These are phyloP conservation scores for Phaeolepiota aurea DNA, from an alignment of 768 basidiomycete genomes.

Conservation along the genomic window DNA sequence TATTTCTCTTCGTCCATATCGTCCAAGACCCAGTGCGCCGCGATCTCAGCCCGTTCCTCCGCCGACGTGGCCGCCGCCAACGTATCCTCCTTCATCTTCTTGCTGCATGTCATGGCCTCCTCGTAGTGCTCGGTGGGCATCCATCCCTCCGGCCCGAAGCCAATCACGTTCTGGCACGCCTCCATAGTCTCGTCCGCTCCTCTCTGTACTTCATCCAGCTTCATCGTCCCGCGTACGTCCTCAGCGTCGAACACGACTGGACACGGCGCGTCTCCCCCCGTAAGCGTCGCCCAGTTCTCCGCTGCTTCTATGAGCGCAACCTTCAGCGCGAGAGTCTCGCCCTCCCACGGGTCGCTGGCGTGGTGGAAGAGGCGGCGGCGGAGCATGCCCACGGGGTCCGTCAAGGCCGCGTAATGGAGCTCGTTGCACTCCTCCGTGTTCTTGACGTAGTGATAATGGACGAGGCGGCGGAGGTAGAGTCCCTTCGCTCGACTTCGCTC, in stretches of 20 bases:
- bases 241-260: conserved; percentile 37
- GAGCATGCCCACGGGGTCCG: conserved; percentile 26
- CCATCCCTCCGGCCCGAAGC: conserved; percentile 32
- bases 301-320: conserved; percentile 33
- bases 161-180: conserved; percentile 15
- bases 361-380: conserved; percentile 31
- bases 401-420: conserved; percentile 29
- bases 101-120: conserved; percentile 20
- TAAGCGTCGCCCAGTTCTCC: conserved; percentile 32
- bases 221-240: conserved; percentile 31
- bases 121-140: conserved; percentile 33
- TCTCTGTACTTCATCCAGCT: conserved; percentile 22
- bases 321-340: conserved; percentile 40
- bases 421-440: conserved; percentile 36
- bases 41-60: conserved; percentile 28
- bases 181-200: conserved; percentile 21
- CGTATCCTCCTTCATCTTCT: conserved; percentile 24
- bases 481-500: conserved; percentile 20
- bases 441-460: conserved; percentile 41
- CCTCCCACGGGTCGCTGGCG: conserved; percentile 41
- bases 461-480: conserved; percentile 36
- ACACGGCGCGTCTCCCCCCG: conserved; percentile 28
- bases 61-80: conserved; percentile 19
- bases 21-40: conserved; percentile 35
- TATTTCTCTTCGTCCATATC: conserved; percentile 44